phyloP scores from a whole-genome alignment of 2,329 filamentous ascomycete species.

The Rhynchosporium secalis region DNA sequence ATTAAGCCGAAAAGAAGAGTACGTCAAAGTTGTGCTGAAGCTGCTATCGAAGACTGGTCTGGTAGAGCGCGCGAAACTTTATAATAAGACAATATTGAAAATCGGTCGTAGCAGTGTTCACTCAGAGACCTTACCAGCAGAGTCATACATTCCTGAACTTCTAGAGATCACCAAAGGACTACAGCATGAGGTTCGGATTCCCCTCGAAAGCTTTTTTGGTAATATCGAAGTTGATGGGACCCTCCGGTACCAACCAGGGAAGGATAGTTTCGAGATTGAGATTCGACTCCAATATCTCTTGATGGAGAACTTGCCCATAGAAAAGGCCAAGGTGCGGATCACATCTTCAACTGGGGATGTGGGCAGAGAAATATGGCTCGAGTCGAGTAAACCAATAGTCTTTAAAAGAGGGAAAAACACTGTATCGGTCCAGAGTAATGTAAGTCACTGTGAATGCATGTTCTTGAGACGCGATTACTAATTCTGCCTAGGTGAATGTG shows the following conservation, averaged over 20 bases:
- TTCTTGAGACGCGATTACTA: constrained; percentile 29
- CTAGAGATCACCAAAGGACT: constrained; percentile 41
- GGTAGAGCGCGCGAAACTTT: constrained; percentile 52
- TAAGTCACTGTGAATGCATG: constrained; percentile 36
- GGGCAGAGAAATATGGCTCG: constrained; percentile 67
- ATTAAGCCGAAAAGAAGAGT: constrained; percentile 75
- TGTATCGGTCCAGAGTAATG: constrained; percentile 48
- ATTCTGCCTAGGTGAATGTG: constrained; percentile 55
- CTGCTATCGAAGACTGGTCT: constrained; percentile 67
- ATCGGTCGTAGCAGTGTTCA: constrained; percentile 22
- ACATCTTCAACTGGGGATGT: constrained; percentile 55
- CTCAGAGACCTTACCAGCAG: constrained; percentile 26
- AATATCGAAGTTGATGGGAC: constrained; percentile 66
- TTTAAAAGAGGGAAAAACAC: constrained; percentile 49
- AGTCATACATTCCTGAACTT: constrained; percentile 38
- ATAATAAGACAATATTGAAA: constrained; percentile 39
- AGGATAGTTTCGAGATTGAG: constrained; percentile 73
- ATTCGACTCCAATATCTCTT: constrained; percentile 72
- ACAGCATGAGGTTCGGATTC: constrained; percentile 63
- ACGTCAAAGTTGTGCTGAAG: constrained; percentile 72
- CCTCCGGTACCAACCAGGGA: constrained; percentile 67
- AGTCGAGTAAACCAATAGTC: constrained; percentile 44
- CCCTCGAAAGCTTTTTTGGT: constrained; percentile 73
- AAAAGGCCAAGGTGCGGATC: constrained; percentile 65
- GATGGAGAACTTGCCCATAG: constrained; percentile 66